Evolutionary conservation across 257 asterid genomes (phyloP).

Genomic region (Ehretia macrophylla): DNA sequence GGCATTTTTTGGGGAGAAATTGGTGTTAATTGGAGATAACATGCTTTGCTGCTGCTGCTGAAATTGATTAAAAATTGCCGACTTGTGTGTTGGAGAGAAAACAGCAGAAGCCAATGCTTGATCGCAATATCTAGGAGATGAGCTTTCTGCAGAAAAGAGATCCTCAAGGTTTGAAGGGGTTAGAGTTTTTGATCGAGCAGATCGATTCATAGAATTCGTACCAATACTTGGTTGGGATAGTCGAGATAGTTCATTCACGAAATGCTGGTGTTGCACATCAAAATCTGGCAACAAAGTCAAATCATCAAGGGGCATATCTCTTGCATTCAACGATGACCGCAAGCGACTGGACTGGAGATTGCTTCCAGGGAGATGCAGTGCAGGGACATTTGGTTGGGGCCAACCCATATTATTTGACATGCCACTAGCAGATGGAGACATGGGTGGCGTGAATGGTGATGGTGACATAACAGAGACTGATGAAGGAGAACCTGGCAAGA

Average conservation of each 20-base stretch:
- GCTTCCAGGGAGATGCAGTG: constrained; percentile 71
- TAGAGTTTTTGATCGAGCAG: constrained; percentile 42
- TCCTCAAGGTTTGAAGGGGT: constrained; percentile 75
- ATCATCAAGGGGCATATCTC: constrained; percentile 51
- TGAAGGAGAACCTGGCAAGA: constrained; percentile 64
- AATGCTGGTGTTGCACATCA: constrained; percentile 50
- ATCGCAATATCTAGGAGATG: constrained; percentile 65
- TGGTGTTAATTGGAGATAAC: constrained; percentile 64
- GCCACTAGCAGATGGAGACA: constrained; percentile 62
- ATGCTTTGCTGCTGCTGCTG: constrained; percentile 73
- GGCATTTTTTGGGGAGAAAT: constrained; percentile 46
- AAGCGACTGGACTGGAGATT: constrained; percentile 69
- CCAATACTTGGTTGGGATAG: constrained; percentile 25
- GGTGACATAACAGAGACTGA: constrained; percentile 48
- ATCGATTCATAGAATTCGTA: constrained; percentile 41
- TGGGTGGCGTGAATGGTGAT: constrained; percentile 61
- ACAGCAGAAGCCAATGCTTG: constrained; percentile 41
- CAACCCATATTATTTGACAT: constrained; percentile 53
- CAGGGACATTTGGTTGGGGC: constrained; percentile 62
- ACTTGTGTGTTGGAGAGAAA: constrained; percentile 59
- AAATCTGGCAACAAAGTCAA: constrained; percentile 40
- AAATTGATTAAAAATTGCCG: constrained; percentile 57
- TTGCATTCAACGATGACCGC: constrained; percentile 65
- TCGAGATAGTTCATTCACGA: constrained; percentile 41
- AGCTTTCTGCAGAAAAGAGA: constrained; percentile 63